Base-by-base conservation (phyloP, 257 asterid species). In the Salvia hispanica region DNA sequence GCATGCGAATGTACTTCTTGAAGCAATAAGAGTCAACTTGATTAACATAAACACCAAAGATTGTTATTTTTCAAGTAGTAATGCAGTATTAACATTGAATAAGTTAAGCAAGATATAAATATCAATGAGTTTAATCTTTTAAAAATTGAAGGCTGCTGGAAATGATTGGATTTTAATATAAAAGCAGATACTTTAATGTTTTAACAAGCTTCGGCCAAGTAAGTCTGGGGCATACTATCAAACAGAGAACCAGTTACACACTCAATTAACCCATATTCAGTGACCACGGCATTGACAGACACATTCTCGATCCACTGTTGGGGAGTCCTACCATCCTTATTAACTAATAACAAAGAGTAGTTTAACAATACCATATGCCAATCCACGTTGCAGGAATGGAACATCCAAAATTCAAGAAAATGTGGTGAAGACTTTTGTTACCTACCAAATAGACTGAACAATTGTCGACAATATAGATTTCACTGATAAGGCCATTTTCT, bases 21-120 rank as follows among this genome's bases (percentile, higher is more conserved):
- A 64, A 55, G 62, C 72, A 56, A 55, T 48, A 58, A 5, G 0
- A 55, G 52, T 45, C 21, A 6, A 64, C 64, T 46, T 25, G 45
- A 46, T 25, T 1, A 46, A 54, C 7, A 34, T 46, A 46, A 39
- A 53, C 40, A 47, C 64, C 60, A 8, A 55, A 7, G 66, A 37
- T n/a, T 15, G 3, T 43, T 13, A 21, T 28, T 28, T 55, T 58
- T 54, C 15, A 16, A 33, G 15, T 34, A 25, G 31, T 25, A 25
- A 25, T 25, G 31, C n/a, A 58, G 62, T 58, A 61, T 28, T 39
- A 25, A 12, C 58, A 15, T 28, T 54, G 15, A 52, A 40, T 1
- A 62, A 39, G 37, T 64, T 47, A 56, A 56, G 72, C 18, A 56
- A n/a, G 44, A 21, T 36, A 2, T 39, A 28, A 10, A 42, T 18